Conservation (phyloP, 2,329 filamentous ascomycete species). For the Fusarium albosuccineum region DNA sequence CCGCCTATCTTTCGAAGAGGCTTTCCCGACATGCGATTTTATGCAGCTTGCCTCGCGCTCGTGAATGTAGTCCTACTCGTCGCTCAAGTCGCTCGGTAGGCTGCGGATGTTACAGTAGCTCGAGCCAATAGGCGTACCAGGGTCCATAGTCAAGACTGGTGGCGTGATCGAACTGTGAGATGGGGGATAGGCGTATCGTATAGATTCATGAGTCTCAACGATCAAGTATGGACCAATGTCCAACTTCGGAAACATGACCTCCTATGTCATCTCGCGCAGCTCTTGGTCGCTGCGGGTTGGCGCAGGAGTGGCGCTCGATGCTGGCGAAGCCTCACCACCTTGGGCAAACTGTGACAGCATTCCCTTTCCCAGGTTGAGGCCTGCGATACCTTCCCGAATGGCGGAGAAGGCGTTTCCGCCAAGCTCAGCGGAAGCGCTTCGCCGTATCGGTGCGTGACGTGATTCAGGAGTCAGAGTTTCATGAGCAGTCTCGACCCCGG, state of each 20-base stretch:
- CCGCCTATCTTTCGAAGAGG: neutral
- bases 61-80: constrained; percentile 37
- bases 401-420: constrained; percentile 59
- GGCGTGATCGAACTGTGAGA: constrained; percentile 6
- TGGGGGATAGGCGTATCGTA: constrained; percentile 25
- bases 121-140: constrained; percentile 4
- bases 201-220: constrained; percentile 48
- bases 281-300: constrained; percentile 55
- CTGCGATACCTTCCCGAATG: constrained; percentile 63
- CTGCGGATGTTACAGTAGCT: constrained; percentile 20
- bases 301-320: constrained; percentile 30
- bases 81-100: constrained; percentile 26
- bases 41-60: constrained; percentile 11
- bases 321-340: constrained; percentile 39
- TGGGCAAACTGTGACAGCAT: constrained; percentile 54
- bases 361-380: constrained; percentile 63
- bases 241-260: constrained; percentile 54
- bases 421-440: constrained; percentile 60
- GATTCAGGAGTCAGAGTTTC: constrained; percentile 61
- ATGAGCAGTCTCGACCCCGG: constrained; percentile 70
- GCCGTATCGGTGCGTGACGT: constrained; percentile 54
- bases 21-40: neutral
- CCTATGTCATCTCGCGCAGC: constrained; percentile 62
- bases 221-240: constrained; percentile 51
- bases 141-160: constrained; percentile 19